A percentile compares a stretch with the other conserved stretches of the same genome.
phyloP scores from a whole-genome alignment of 495 filamentous ascomycete genomes.

The Penicillium waksmanii region DNA sequence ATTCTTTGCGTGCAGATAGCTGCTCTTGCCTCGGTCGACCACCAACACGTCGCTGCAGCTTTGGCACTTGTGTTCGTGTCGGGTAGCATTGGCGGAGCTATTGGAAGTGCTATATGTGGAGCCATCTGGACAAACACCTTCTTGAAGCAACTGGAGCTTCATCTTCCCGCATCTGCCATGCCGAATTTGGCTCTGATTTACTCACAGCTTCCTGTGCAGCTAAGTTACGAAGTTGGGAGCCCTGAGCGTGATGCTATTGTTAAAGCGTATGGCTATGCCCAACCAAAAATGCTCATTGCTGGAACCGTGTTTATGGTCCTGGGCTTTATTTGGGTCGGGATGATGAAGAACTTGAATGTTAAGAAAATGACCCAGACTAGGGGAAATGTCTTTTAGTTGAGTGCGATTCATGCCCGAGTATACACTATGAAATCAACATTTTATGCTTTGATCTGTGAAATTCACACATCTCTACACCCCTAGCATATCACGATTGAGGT shows the following conservation, averaged over 20 bases:
- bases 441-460: too few species aligned
- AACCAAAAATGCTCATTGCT: constrained; percentile 58
- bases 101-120: constrained; percentile 61
- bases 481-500: neutral
- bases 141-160: constrained; percentile 49
- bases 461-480: neutral
- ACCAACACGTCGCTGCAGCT: constrained; percentile 66
- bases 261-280: constrained; percentile 57
- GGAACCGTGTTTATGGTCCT: constrained; percentile 50
- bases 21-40: constrained; percentile 64
- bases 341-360: constrained; percentile 62
- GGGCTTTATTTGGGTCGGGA: constrained; percentile 44
- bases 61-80: constrained; percentile 66
- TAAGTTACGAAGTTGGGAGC: constrained; percentile 55
- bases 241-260: constrained; percentile 57
- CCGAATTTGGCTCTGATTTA: constrained; percentile 55
- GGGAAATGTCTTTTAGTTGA: neutral
- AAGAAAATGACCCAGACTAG: constrained; percentile 4
- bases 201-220: constrained; percentile 50
- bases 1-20: constrained; percentile 68
- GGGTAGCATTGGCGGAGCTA: constrained; percentile 62
- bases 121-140: constrained; percentile 70
- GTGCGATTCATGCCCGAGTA: neutral
- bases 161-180: constrained; percentile 54
- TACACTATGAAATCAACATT: neutral